Base-by-base conservation (phyloP, 1,284 basidiomycete species). In the Xerocomus nothofagi region DNA sequence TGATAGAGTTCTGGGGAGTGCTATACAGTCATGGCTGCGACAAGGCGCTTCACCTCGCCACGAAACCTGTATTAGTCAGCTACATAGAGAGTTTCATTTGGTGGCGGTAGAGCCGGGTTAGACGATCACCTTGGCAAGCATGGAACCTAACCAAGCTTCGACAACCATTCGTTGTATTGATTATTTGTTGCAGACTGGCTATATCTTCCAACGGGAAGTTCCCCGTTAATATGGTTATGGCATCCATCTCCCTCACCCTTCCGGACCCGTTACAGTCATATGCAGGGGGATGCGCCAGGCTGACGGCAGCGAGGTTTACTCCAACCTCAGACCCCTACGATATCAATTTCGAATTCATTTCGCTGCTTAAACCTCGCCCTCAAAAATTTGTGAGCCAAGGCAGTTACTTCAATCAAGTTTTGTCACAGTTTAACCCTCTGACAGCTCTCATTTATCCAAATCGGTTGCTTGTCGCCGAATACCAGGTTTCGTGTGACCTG, bases 191-290 rank as follows among this genome's bases (percentile, higher is more conserved):
- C 44, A 39, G 27, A 27, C 21, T 45, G 34, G 47, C 51, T 33
- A 36, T 44, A 44, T 43, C 44, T 47, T 40, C 15, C 47, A 44
- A 36, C 44, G 45, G 43, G 60, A 53, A 62, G 52, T 62, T 65
- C 57, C 57, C 67, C 66, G 65, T 69, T 65, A 56, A 65, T 63
- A 57, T 55, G 38, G 27, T 69, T 67, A 69, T 68, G 67, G 56
- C 63, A 68, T 52, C n/a, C 44, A 40, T 50, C 43, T 52, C 54
- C 42, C 47, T 49, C 53, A 39, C 54, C 50, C 41, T 49, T 54
- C 57, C 54, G 48, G 62, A 43, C 63, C 64, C 53, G 53, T 65
- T 65, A 68, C 63, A 65, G 63, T 65, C 64, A 67, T 67, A 65
- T 65, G 32, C 62, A 65, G 67, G 63, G 63, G 62, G 34, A 46